These are phyloP conservation scores for Penicillium frequentans DNA, from an alignment of 2,329 filamentous ascomycete genomes.

Conservation along the genomic window DNA sequence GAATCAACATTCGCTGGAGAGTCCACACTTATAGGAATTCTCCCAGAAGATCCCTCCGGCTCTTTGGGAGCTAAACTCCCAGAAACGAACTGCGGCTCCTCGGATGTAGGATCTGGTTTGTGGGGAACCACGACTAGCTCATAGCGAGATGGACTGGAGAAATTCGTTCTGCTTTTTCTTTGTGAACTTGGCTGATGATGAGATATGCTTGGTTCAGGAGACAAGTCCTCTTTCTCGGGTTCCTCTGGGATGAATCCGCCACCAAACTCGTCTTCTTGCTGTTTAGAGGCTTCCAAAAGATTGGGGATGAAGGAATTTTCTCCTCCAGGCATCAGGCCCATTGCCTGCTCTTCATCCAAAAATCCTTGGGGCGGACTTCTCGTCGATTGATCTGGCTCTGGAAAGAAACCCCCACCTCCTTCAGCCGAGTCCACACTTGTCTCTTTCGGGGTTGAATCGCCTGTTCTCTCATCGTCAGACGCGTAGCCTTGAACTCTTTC, in stretches of 20 bases:
- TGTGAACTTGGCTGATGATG: neutral
- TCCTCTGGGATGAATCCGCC: constrained; percentile 23
- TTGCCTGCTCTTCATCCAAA: neutral
- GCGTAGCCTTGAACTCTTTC: constrained; percentile 67
- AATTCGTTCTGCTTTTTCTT: constrained; percentile 1
- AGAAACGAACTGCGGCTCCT: neutral
- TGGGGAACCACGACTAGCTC: constrained; percentile 32
- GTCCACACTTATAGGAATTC: constrained; percentile 25
- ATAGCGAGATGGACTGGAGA: constrained; percentile 22
- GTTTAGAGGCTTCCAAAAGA: neutral
- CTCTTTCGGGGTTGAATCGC: constrained; percentile 39
- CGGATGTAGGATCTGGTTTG: neutral
- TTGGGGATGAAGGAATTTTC: neutral
- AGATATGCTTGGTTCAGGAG: neutral
- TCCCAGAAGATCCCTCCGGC: constrained; percentile 17
- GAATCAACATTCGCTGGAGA: constrained; percentile 26
- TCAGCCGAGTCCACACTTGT: constrained; percentile 28
- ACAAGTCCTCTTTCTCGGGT: neutral
- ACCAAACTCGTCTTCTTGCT: constrained; percentile 11
- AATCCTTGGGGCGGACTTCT: neutral
- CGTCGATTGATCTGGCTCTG: constrained; percentile 27
- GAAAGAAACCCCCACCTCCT: constrained; percentile 42
- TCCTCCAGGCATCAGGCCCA: neutral
- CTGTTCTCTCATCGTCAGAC: constrained; percentile 35
- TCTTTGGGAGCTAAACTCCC: neutral